Conservation (phyloP, 495 filamentous ascomycete genomes). For the Tuber microsphaerosporum region DNA sequence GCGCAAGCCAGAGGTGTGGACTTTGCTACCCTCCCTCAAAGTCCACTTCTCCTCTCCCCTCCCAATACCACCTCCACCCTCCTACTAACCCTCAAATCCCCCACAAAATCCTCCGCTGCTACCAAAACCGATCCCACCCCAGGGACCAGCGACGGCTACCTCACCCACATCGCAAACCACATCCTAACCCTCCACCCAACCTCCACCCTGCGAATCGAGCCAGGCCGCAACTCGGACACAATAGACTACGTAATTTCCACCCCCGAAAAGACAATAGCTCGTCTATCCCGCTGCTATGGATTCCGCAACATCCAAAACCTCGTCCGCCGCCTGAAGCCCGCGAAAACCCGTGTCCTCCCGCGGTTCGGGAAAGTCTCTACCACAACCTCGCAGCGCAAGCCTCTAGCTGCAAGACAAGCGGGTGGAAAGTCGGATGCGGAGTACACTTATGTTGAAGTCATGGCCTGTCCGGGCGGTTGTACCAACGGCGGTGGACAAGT, state of each 20-base stretch:
- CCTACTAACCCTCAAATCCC: constrained; percentile 13
- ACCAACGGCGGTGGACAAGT: constrained; percentile 97
- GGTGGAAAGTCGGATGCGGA: constrained; percentile 35
- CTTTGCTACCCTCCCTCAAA: constrained; percentile 61
- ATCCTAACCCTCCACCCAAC: constrained; percentile 62
- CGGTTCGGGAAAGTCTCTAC: constrained; percentile 47
- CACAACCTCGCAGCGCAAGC: constrained; percentile 15
- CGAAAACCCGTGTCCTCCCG: constrained; percentile 66
- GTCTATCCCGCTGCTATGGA: constrained; percentile 84
- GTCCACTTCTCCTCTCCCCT: constrained; percentile 45
- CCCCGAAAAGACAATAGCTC: constrained; percentile 58
- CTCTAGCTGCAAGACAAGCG: constrained; percentile 20
- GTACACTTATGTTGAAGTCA: constrained; percentile 90
- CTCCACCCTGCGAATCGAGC: constrained; percentile 58
- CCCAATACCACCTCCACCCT: constrained; percentile 24
- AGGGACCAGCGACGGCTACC: constrained; percentile 83
- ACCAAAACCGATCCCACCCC: constrained; percentile 43
- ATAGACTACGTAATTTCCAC: constrained; percentile 63
- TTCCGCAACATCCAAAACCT: constrained; percentile 98
- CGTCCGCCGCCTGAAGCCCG: constrained; percentile 78
- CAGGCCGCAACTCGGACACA: constrained; percentile 84
- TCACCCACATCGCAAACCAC: constrained; percentile 68
- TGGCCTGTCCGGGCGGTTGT: constrained; percentile 96
- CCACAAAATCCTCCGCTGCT: constrained; percentile 53
- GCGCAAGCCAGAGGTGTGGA: constrained; percentile 68